Evolutionary conservation across 495 filamentous ascomycete species (phyloP).

Genomic region (Neurospora cerealis): DNA sequence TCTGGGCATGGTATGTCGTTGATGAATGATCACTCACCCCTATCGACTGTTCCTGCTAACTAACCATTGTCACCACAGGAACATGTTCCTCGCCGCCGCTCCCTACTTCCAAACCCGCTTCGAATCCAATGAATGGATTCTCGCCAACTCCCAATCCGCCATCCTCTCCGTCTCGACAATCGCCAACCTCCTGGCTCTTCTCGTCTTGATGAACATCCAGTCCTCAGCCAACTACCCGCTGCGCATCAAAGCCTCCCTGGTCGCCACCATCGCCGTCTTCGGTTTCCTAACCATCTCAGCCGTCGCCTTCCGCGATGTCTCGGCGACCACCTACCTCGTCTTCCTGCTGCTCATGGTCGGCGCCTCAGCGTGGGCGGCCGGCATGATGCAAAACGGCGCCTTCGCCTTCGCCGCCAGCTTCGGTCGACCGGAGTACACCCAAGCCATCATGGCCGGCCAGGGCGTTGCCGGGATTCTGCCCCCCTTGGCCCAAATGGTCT

Average conservation of each 20-base stretch:
- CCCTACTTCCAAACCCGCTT: slow-evolving; percentile 90
- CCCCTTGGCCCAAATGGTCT: slow-evolving; percentile 73
- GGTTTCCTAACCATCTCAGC: slow-evolving; percentile 74
- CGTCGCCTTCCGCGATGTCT: slow-evolving; percentile 46
- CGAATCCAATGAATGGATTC: slow-evolving; percentile 54
- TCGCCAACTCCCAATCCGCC: slow-evolving; percentile 73
- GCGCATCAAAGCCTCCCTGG: slow-evolving; percentile 64
- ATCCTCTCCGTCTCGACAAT: slow-evolving; percentile 79
- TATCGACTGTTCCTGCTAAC: background rate
- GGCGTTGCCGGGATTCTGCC: slow-evolving; percentile 87
- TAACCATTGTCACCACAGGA: slow-evolving; percentile 44
- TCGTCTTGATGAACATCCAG: slow-evolving; percentile 70
- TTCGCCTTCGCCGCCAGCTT: slow-evolving; percentile 88
- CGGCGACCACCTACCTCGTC: slow-evolving; percentile 56
- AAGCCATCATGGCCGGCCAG: slow-evolving; percentile 94
- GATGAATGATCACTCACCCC: background rate
- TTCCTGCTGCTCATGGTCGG: slow-evolving; percentile 84
- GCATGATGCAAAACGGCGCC: slow-evolving; percentile 84
- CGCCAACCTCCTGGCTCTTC: slow-evolving; percentile 64
- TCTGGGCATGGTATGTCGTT: slow-evolving; percentile 81
- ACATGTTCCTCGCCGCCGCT: slow-evolving; percentile 95
- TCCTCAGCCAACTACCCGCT: slow-evolving; percentile 70
- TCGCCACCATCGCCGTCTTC: slow-evolving; percentile 64
- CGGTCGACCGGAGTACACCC: slow-evolving; percentile 74
- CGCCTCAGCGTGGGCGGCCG: slow-evolving; percentile 63